Base-by-base conservation (phyloP, 768 basidiomycete genomes). In the Vararia minispora region DNA sequence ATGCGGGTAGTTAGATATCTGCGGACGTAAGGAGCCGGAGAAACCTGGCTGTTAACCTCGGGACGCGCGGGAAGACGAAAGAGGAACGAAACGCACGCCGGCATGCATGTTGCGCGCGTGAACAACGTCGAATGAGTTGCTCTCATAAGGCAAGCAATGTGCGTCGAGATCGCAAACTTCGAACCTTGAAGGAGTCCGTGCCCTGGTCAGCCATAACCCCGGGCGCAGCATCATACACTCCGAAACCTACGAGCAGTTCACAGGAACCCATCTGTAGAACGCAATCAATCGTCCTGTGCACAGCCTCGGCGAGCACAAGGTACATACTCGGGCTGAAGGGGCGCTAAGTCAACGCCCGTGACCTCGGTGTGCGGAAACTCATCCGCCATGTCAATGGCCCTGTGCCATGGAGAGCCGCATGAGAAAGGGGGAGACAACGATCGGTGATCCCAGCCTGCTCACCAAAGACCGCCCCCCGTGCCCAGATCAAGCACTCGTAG, bases 331-430 rank as follows among this genome's bases (percentile, higher is more conserved):
- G 79, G 77, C 52, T 82, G 80, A 28, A 82, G 71, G 45, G 79
- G 79, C 17, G 79, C 78, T 24, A 83, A 66, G 61, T 83, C 79
- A 43, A 79, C 63, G 17, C 78, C 80, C 53, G 76, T 68, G 44
- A 82, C 74, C 46, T 80, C 74, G 42, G 66, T 76, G 34, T 59
- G 54, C 30, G 74, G 75, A 55, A 83, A 82, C 56, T 79, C 77
- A 48, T 81, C 76, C 34, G 79, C 80, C 59, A 82, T 71, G 55
- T 76, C 74, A 46, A 81, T 72, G 18, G 80, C 76, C 79, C 78
- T 81, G 48, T 33, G 22, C 20, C 35, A 36, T n/a, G 26, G 12
- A 10, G 30, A 12, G 18, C 14, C 17, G 18, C 21, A 17, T 39
- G 22, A 23, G 35, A 28, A 24, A 38, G 30, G 21, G 37, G 33